Evolutionary conservation across 352 stramenopile species (phyloP), one percentile per base, ranked within the genome.

Genomic region (Pythium utonaiense): DNA sequence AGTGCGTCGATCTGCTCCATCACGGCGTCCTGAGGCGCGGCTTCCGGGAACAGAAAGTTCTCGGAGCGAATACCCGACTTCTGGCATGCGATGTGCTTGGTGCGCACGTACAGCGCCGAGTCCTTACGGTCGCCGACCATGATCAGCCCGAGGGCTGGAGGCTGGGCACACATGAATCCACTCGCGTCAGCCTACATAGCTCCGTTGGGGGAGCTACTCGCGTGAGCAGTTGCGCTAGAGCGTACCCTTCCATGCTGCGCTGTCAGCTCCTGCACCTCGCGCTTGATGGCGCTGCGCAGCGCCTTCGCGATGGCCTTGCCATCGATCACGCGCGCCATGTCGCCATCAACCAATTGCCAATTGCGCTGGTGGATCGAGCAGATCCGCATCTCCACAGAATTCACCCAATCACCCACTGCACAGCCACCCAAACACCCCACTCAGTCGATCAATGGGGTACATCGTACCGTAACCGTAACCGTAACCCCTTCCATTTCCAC

Each of bases 101-200:
- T 99, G 44, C 96, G 88, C 33, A 99, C 98, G 71, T 99, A 99
- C 24, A 98, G 92, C 19, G 85, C 83, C 50, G 95, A 99, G 71
- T 99, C 98, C 54, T 89, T 93, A 48, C 97, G 86, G 58, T 96
- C 78, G 48, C 98, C 98, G 6, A 99, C 96, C 74, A 99, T 95
- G 59, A 99, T 98, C 8, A 99, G 91, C 13, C 96, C 97, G 2
- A 99, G 81, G 4, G 97, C 97, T 34, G 98, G 98, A 7, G 79
- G 71, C 83, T 95, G 50, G 8, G 38, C 25, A 31, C 19, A 0
- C 9, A 36, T n/a, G n/a, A 5, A 57, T 33, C 9, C 14, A 16
- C 16, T 31, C 19, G 16, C 19, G 31, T 44, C 27, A 48, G 44
- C 44, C n/a, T 48, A 48, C 54, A 48, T 42, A 54, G 12, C 40